Conservation (phyloP, 352 stramenopile genomes). For the Pythium volutum region DNA sequence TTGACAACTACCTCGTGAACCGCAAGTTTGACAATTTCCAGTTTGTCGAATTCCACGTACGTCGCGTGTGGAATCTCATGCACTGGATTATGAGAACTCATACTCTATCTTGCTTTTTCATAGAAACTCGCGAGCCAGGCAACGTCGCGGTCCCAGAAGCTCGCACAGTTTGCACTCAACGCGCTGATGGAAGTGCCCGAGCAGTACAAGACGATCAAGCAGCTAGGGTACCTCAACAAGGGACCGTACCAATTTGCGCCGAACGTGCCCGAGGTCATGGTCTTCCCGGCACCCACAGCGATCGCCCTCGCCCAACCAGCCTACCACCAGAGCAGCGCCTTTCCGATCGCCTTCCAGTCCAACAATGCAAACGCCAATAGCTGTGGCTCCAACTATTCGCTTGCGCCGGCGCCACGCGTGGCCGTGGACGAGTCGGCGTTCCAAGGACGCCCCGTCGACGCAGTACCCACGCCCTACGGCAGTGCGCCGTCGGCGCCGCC, state of each 20-base stretch:
- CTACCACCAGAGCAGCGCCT: slow-evolving; percentile 1
- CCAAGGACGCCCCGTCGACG: background rate
- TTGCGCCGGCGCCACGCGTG: slow-evolving; percentile 9
- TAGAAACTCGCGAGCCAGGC: slow-evolving; percentile 52
- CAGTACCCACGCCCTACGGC: background rate
- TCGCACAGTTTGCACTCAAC: slow-evolving; percentile 75
- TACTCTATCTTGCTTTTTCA: background rate
- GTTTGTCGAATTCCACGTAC: slow-evolving; percentile 80
- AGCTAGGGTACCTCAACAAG: slow-evolving; percentile 55
- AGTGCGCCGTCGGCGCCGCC: slow-evolving; percentile 10
- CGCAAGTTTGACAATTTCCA: slow-evolving; percentile 88
- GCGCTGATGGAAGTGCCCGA: slow-evolving; percentile 85
- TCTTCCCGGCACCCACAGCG: slow-evolving; percentile 37
- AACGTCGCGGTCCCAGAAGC: slow-evolving; percentile 35
- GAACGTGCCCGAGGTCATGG: slow-evolving; percentile 60
- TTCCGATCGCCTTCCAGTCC: background rate
- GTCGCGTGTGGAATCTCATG: slow-evolving; percentile 2
- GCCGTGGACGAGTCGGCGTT: slow-evolving; percentile 2
- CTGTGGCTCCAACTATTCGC: slow-evolving; percentile 26
- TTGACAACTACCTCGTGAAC: slow-evolving; percentile 74
- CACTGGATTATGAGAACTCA: background rate
- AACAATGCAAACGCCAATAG: background rate
- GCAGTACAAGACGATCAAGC: slow-evolving; percentile 78
- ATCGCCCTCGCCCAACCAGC: slow-evolving; percentile 5
- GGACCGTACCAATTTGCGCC: slow-evolving; percentile 42